Evolutionary conservation across 192 early-diverging fungal genomes (phyloP).

Genomic region (Mortierella antarctica): DNA sequence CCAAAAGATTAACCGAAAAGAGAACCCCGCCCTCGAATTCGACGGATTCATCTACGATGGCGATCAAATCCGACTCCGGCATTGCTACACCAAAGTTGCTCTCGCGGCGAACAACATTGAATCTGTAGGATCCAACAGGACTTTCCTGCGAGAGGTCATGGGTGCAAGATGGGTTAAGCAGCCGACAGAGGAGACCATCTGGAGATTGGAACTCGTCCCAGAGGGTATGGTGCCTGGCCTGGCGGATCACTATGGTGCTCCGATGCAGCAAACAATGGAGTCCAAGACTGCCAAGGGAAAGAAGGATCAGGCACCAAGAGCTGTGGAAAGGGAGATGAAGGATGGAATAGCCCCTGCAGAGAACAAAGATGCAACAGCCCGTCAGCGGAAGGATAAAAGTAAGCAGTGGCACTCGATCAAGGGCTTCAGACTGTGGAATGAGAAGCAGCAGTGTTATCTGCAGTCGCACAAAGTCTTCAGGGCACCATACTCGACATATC

Average conservation of each 20-base stretch:
- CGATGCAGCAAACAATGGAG: background rate
- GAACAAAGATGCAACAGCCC: background rate
- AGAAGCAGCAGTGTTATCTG: constrained; percentile 36
- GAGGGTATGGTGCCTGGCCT: constrained; percentile 31
- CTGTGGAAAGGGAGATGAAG: constrained; percentile 5
- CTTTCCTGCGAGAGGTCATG: constrained; percentile 29
- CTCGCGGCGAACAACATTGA: constrained; percentile 34
- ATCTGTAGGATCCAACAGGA: constrained; percentile 42
- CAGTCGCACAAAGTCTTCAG: constrained; percentile 46
- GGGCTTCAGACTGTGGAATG: constrained; percentile 42
- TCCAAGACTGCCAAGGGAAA: background rate
- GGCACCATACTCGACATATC: constrained; percentile 38
- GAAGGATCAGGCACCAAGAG: constrained; percentile 7
- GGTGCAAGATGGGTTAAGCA: constrained; percentile 27
- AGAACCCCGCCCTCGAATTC: constrained; percentile 19
- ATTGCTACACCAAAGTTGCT: constrained; percentile 40
- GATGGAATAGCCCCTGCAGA: background rate
- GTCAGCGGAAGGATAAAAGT: constrained; percentile 1
- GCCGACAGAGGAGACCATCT: constrained; percentile 28
- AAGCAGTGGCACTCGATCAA: constrained; percentile 54
- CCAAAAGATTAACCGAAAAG: constrained; percentile 15
- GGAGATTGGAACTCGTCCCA: constrained; percentile 38
- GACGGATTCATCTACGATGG: constrained; percentile 41
- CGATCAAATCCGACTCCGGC: constrained; percentile 35
- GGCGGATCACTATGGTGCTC: constrained; percentile 30